A percentile compares a stretch with the other conserved stretches of the same genome.
Evolutionary conservation across 495 filamentous ascomycete species (phyloP).

Genomic region (Podospora comata): DNA sequence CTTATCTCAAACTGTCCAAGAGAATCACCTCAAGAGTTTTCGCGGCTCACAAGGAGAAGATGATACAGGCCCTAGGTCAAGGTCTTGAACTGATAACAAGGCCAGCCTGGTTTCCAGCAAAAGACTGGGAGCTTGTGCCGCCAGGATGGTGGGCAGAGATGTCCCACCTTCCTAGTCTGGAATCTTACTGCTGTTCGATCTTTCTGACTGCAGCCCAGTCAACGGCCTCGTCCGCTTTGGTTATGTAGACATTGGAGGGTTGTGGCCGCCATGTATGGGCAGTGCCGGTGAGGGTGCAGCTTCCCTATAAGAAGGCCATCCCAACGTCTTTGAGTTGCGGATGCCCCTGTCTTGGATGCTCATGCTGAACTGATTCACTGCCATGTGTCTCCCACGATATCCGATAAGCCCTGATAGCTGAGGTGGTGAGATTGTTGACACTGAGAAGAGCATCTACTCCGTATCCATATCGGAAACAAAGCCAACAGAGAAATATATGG

Average conservation of each 20-base stretch:
- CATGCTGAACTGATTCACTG: background rate
- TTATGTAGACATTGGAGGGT: background rate
- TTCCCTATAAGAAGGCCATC: background rate
- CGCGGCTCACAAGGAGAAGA: background rate
- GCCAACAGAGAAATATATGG: background rate
- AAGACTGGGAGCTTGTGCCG: background rate
- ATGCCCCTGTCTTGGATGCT: background rate
- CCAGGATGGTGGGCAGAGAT: background rate
- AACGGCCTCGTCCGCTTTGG: background rate
- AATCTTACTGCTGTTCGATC: background rate
- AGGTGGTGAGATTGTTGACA: no score
- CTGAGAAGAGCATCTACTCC: background rate
- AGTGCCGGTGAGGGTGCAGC: background rate
- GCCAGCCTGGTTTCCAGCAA: background rate
- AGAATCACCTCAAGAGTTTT: background rate
- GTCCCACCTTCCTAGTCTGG: conserved; percentile 9
- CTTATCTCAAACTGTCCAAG: background rate
- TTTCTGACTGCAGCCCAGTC: background rate
- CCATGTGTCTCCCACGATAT: background rate
- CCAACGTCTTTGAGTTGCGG: background rate
- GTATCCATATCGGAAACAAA: background rate
- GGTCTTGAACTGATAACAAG: background rate
- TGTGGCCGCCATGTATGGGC: background rate
- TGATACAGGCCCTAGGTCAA: background rate
- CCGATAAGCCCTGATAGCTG: background rate